Conservation (phyloP, 768 basidiomycete genomes). For the Scleroderma bovista region DNA sequence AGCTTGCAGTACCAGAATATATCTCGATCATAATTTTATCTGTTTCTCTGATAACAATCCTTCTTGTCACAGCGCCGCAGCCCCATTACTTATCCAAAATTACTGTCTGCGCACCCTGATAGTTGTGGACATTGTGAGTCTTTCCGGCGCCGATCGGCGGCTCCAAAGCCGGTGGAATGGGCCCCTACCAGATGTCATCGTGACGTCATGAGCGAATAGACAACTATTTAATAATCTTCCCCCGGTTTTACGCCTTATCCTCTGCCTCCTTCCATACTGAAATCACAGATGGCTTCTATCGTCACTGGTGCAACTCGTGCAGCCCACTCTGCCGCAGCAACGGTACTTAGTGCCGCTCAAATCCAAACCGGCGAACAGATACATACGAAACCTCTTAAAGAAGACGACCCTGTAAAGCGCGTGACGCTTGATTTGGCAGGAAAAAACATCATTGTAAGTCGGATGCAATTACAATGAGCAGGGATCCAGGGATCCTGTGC, state of each 20-base stretch:
- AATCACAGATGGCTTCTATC: conserved; percentile 40
- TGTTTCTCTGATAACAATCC: not conserved
- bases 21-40: conserved; percentile 55
- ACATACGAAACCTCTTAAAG: conserved; percentile 51
- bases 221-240: not conserved
- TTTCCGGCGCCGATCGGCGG: too few relatives aligned
- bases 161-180: too few relatives aligned
- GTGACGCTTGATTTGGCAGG: conserved; percentile 45
- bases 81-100: not conserved
- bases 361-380: conserved; percentile 36
- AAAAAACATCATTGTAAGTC: conserved; percentile 58
- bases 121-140: not conserved
- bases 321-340: conserved; percentile 50
- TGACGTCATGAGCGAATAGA: conserved; percentile 1
- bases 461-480: not conserved
- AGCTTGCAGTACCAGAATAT: conserved; percentile 78
- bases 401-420: conserved; percentile 43
- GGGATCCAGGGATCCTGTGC: too few relatives aligned
- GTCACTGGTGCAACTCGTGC: conserved; percentile 42
- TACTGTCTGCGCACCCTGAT: not conserved
- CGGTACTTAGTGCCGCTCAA: conserved; percentile 43
- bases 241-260: not conserved
- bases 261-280: not conserved
- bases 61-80: not conserved
- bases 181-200: not conserved